Percentiles rank a stretch among this genome's conserved stretches.
Conservation (phyloP, 73 alveolate species). For the Paramecium caudatum region DNA sequence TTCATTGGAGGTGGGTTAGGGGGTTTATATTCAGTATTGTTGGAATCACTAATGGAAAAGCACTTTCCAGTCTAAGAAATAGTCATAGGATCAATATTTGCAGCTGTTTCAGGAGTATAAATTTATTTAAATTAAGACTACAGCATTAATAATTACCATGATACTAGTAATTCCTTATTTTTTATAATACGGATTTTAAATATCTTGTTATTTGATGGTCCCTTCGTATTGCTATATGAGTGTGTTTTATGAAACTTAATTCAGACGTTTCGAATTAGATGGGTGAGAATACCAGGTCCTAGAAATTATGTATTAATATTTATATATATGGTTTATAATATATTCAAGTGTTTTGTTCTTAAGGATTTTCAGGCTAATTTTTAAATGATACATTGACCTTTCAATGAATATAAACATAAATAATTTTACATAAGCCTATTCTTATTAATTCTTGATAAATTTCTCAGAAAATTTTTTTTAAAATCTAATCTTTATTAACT, state of each 20-base stretch:
- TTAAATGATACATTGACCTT: too few species aligned
- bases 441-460: too few species aligned
- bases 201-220: slow-evolving; percentile 24
- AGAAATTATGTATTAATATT: too few species aligned
- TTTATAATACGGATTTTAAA: slow-evolving; percentile 16
- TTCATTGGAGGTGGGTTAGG: slow-evolving; percentile 32
- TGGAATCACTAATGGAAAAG: slow-evolving; percentile 32
- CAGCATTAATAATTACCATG: not conserved
- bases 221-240: not conserved
- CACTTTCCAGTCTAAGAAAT: slow-evolving; percentile 13
- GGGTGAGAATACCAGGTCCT: too few species aligned
- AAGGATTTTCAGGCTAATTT: too few species aligned
- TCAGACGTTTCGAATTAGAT: slow-evolving; percentile 1
- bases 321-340: too few species aligned
- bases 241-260: not conserved
- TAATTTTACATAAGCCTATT: too few species aligned
- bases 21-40: not conserved
- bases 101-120: not conserved
- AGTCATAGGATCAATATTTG: slow-evolving; percentile 8
- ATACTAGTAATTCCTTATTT: not conserved
- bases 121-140: not conserved
- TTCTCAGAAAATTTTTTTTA: too few species aligned
- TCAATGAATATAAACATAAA: too few species aligned
- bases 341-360: too few species aligned
- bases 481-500: too few species aligned